Evolutionary conservation across 495 filamentous ascomycete genomes (phyloP).

Genomic region (Hypoxylon fragiforme): DNA sequence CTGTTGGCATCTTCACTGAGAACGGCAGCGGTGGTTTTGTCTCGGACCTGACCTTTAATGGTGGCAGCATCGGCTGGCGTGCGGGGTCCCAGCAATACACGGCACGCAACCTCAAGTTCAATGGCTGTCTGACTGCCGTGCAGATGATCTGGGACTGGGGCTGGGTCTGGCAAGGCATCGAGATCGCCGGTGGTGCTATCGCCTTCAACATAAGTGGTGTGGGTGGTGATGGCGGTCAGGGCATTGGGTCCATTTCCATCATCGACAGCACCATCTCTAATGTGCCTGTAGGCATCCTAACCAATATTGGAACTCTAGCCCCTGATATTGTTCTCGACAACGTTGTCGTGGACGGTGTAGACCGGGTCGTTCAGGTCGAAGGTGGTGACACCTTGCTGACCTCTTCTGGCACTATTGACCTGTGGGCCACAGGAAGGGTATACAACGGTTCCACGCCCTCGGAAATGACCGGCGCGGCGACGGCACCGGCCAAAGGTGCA

Average conservation of each 20-base stretch:
- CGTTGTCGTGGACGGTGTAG: background rate
- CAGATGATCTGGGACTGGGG: conserved; percentile 52
- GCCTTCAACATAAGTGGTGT: background rate
- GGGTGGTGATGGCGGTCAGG: background rate
- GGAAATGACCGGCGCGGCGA: background rate
- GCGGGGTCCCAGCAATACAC: conserved; percentile 29
- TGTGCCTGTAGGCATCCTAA: background rate
- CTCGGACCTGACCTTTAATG: conserved; percentile 27
- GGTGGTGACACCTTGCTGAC: background rate
- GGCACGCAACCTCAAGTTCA: conserved; percentile 16
- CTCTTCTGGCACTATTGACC: background rate
- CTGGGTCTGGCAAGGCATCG: conserved; percentile 22
- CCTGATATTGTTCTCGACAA: background rate
- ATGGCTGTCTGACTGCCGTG: conserved; percentile 43
- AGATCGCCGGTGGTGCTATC: background rate
- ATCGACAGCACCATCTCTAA: background rate
- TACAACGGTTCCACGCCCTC: background rate
- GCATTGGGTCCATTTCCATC: background rate
- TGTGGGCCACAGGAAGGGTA: background rate
- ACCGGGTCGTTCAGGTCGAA: background rate
- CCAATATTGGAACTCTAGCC: background rate
- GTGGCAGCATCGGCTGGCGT: conserved; percentile 17
- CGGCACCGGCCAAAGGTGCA: background rate
- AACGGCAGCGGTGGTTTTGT: conserved; percentile 45
- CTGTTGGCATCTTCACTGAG: conserved; percentile 47